Base-by-base conservation (phyloP, 306 rosid genomes). In the Rubus idaeus region DNA sequence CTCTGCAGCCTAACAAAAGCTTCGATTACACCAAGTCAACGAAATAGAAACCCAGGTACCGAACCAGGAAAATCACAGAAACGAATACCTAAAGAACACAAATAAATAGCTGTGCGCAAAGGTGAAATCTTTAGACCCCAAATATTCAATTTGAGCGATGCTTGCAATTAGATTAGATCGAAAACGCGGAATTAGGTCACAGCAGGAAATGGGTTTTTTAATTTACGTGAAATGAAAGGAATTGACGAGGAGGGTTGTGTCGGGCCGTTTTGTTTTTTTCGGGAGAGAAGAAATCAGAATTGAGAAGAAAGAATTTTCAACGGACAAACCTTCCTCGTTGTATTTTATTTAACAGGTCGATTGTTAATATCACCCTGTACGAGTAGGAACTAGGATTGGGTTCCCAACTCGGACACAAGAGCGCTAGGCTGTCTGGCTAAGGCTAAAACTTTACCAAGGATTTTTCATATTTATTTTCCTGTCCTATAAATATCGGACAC, bases 1-100 rank as follows among this genome's bases (percentile, higher is more conserved):
- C 65, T n/a, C 83, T 80, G 78, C 12, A 10, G 26, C 60, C 68
- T 40, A 58, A 46, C 37, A 17, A 74, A 41, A 45, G 60, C 49
- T 11, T 61, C 78, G 35, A 74, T 74, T 39, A 60, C 10, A 45
- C 57, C 70, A 62, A 61, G 16, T 60, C n/a, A n/a, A 72, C 65
- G 30, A 30, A 17, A 46, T 11, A 46, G 41, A 47, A n/a, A 60
- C 41, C 41, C 10, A 35, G 3, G 10, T 17, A 75, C 3, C 58
- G 0, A 57, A 41, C 12, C 42, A 3, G 1, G 1, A 26, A 37
- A 60, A 30, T 14, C 21, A 5, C 4, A 75, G 0, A 47, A 73
- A 60, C 5, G 13, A 74, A 75, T 17, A 75, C 78, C 78, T 58
- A 58, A 49, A 42, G 5, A 44, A 41, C 21, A 10, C 4, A 42